phyloP scores from a whole-genome alignment of 1,284 basidiomycete genomes.

The Ceratobasidium sp. region DNA sequence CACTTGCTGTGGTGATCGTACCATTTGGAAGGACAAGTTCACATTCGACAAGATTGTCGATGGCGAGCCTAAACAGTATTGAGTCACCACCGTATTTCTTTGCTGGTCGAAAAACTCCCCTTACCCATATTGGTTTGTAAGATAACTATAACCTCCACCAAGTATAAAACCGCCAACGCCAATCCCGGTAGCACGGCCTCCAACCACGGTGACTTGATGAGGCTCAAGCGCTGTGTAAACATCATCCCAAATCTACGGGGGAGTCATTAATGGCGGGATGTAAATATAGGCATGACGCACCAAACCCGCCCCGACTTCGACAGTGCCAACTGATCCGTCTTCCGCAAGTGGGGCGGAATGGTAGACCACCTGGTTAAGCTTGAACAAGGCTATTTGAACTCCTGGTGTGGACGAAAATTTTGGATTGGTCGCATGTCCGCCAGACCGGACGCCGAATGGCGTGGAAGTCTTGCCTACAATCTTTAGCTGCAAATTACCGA shows the following conservation, averaged over 20 bases:
- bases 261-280: neutral
- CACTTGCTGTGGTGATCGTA: conserved; percentile 51
- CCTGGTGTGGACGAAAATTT: conserved; percentile 63
- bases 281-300: neutral
- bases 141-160: conserved; percentile 41
- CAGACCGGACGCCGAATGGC: conserved; percentile 42
- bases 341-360: conserved; percentile 44
- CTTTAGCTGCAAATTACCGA: neutral
- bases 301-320: conserved; percentile 59
- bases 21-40: conserved; percentile 62
- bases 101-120: neutral
- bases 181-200: conserved; percentile 59
- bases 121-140: neutral
- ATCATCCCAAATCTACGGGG: conserved; percentile 58
- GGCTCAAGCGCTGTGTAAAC: conserved; percentile 60
- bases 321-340: conserved; percentile 50
- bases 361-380: conserved; percentile 58
- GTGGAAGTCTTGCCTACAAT: neutral
- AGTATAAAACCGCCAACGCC: conserved; percentile 55
- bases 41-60: conserved; percentile 58
- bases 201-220: conserved; percentile 58
- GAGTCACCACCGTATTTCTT: too few relatives aligned
- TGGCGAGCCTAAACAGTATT: conserved; percentile 49
- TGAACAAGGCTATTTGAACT: conserved; percentile 62
- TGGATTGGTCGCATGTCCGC: conserved; percentile 60